A percentile compares a stretch with the other conserved stretches of the same genome.
These are phyloP conservation scores for Lasiosphaeriaceae sp. DNA, from an alignment of 495 filamentous ascomycete genomes.

Conservation along the genomic window DNA sequence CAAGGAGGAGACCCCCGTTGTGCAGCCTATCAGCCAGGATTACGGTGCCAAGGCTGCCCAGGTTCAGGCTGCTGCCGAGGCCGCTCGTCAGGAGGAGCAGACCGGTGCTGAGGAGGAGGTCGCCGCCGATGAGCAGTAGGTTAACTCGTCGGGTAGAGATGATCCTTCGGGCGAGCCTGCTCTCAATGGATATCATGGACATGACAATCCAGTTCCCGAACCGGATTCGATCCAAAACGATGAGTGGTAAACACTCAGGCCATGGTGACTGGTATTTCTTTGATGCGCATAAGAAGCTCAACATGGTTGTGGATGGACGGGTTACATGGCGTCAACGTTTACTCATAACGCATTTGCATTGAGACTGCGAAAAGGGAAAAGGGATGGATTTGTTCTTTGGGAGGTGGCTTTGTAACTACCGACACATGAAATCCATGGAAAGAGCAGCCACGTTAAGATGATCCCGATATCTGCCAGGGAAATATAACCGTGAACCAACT, in stretches of 20 bases:
- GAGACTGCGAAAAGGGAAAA: constrained; percentile 30
- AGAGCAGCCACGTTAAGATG: constrained; percentile 23
- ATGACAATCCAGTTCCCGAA: neutral
- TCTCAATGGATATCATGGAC: no score
- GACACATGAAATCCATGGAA: constrained; percentile 16
- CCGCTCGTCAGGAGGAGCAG: constrained; percentile 65
- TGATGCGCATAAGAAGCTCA: constrained; percentile 19
- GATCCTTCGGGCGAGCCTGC: neutral
- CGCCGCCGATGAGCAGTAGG: constrained; percentile 50
- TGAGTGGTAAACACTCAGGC: constrained; percentile 16
- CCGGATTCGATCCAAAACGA: neutral
- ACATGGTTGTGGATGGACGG: constrained; percentile 28
- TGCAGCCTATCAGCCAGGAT: constrained; percentile 93
- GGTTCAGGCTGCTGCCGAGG: constrained; percentile 63
- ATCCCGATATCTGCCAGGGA: constrained; percentile 21
- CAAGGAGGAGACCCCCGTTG: constrained; percentile 94
- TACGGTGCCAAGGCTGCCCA: constrained; percentile 95
- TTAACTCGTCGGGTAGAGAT: constrained; percentile 10
- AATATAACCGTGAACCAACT: constrained; percentile 21
- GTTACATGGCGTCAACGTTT: constrained; percentile 33
- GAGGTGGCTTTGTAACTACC: constrained; percentile 21
- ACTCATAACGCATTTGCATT: constrained; percentile 32
- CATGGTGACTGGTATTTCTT: constrained; percentile 11
- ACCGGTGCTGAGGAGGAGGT: constrained; percentile 48
- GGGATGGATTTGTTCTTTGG: constrained; percentile 24